Base-by-base conservation (phyloP, 2,329 filamentous ascomycete genomes). In the Stachybotrys chartarum region DNA sequence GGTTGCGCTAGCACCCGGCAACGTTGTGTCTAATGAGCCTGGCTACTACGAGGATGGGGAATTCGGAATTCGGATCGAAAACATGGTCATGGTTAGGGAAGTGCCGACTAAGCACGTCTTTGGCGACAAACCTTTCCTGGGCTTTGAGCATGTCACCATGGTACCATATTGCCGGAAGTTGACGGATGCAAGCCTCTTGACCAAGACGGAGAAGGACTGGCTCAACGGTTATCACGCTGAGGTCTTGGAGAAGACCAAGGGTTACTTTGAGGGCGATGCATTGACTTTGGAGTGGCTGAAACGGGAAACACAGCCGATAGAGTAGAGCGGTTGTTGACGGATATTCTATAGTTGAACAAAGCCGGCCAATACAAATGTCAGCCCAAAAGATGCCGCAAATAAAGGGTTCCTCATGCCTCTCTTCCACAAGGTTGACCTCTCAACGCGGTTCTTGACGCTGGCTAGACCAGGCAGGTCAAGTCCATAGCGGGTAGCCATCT, bases 141-240 rank as follows among this genome's bases (percentile, higher is more conserved):
- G 92, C 4, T 99, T 99, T 63, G 93, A 99, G 75, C 90, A 96
- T 71, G 91, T 97, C 61, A 99, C 94, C 0, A 91, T 99, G 91
- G 91, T 93, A 17, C 94, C 94, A 0, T 91, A 96, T 73, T 97
- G 93, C 74, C 83, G 86, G 58, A 97, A 91, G 58, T 76, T 99
- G 60, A 91, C 96, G 60, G 89, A 97, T 64, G 75, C 81, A 54
- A 78, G 69, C 53, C 76, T 96, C 39, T 74, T 99, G 61, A 91
- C 85, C 0, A 75, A 78, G 5, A 78, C 76, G 12, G 94, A 99
- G 75, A 89, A 87, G 74, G 73, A 81, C 58, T 99, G 93, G 90
- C 74, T 99, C 61, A 96, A 97, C 65, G 79, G 84, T 47, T 96
- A 96, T 69, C 89, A 96, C 68, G 74, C 79, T 39, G 86, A 94